A percentile compares a stretch with the other conserved stretches of the same genome.
These are phyloP conservation scores for Sclerotinia glacialis DNA, from an alignment of 2,329 filamentous ascomycete genomes.

Conservation along the genomic window DNA sequence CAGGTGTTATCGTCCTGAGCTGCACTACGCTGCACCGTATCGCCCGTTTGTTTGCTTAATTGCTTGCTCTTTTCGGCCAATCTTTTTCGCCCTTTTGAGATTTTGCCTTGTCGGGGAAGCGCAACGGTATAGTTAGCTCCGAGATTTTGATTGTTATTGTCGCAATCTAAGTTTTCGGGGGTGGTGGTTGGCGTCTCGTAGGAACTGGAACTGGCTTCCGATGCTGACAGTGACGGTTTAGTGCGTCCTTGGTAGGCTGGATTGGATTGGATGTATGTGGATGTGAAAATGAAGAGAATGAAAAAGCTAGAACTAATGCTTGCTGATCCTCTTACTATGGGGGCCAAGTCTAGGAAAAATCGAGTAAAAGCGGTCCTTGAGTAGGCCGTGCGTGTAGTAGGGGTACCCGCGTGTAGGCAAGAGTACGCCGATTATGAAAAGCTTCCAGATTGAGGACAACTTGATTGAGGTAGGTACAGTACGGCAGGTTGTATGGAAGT, in stretches of 20 bases:
- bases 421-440: conserved; percentile 5
- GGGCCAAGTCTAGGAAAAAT: conserved; percentile 4
- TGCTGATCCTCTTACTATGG: conserved; percentile 15
- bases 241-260: conserved; percentile 14
- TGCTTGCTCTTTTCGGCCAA: conserved; percentile 11
- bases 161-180: conserved; percentile 19
- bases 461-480: conserved; percentile 8
- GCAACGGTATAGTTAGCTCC: conserved; percentile 4
- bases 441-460: neutral
- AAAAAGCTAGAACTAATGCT: neutral
- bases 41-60: conserved; percentile 11
- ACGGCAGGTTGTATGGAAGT: neutral
- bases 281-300: neutral
- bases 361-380: conserved; percentile 8
- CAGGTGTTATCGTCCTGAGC: neutral
- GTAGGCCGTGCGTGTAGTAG: conserved; percentile 15
- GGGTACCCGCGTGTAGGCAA: neutral
- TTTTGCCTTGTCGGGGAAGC: conserved; percentile 12
- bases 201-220: conserved; percentile 18
- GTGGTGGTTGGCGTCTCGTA: conserved; percentile 17
- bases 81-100: neutral
- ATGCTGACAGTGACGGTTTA: conserved; percentile 15
- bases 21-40: conserved; percentile 1
- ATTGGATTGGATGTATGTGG: conserved; percentile 6
- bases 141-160: conserved; percentile 4